These are phyloP conservation scores for Apiotrichum montevideense DNA, from an alignment of 1,284 basidiomycete genomes.

Conservation along the genomic window DNA sequence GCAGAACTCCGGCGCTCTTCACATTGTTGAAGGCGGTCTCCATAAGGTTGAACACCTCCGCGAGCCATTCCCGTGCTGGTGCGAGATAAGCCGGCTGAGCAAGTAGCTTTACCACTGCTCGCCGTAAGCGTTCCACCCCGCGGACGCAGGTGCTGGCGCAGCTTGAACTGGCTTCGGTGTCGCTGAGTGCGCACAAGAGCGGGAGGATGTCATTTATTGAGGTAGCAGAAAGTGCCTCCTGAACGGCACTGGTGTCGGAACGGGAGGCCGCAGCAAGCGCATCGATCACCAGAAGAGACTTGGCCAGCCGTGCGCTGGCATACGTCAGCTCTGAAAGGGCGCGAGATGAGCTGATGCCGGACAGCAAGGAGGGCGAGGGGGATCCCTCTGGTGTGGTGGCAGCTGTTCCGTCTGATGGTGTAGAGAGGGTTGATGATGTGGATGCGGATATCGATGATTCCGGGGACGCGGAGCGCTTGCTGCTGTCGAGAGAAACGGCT, in stretches of 20 bases:
- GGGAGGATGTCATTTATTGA: neutral
- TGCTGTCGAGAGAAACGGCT: neutral
- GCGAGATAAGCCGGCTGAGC: neutral
- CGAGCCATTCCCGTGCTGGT: conserved; percentile 13
- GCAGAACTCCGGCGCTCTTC: neutral
- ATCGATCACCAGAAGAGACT: too few species aligned
- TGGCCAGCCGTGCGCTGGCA: too few species aligned
- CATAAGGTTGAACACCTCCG: neutral
- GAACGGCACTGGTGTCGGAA: too few species aligned
- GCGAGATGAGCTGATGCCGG: too few species aligned
- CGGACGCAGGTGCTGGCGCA: conserved; percentile 3
- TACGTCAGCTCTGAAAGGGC: too few species aligned
- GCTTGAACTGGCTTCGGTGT: neutral
- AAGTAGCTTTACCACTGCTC: conserved; percentile 18
- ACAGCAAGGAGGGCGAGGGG: too few species aligned
- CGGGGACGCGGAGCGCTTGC: neutral
- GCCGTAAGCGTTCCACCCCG: conserved; percentile 19
- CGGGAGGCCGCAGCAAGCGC: too few species aligned
- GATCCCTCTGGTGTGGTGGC: too few species aligned
- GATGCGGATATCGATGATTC: neutral
- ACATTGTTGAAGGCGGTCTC: conserved; percentile 5
- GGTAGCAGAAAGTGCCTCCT: too few species aligned
- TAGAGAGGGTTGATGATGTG: too few species aligned
- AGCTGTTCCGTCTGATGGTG: too few species aligned
- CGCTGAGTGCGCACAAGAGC: conserved; percentile 4